Base-by-base conservation (phyloP, 2,329 filamentous ascomycete genomes). In the Colletotrichum orbiculare region DNA sequence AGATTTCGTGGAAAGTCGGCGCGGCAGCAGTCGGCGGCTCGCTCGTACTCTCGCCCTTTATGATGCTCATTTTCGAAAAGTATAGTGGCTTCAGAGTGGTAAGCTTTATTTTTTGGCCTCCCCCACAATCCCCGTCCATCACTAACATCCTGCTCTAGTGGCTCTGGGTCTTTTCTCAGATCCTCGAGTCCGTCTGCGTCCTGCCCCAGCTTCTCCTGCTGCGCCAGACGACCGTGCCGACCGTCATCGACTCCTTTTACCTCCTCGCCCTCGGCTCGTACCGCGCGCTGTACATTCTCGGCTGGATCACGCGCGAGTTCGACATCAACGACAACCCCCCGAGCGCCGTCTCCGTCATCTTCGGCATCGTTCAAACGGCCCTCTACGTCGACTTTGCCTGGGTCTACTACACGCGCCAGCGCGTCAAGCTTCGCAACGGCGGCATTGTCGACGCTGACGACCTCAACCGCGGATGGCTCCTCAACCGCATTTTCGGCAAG, bases 231-330 rank as follows among this genome's bases (percentile, higher is more conserved):
- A 94, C 90, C 34, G 93, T 97, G 0, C 95, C 95, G 0, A 98
- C 95, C 53, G 95, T 97, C 50, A 94, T 98, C 79, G 93, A 97
- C 76, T 97, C 93, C n/a, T 97, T 92, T 80, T 98, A 98, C 78
- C 91, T 98, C 60, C 83, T 96, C 54, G 89, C 93, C 1, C 87
- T 97, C 1, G 95, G 94, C 41, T 90, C 90, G 11, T 98, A 97
- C 80, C 92, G 95, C 62, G 92, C 84, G 53, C 87, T 97, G 67
- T 97, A 98, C 79, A 90, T 97, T 66, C 78, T 97, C 52, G 97
- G 97, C 77, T 98, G 95, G 95, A 90, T 97, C 70, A 81, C 87
- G 67, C 88, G 92, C 38, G 85, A 83, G 64, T 78, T 87, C 25
- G 88, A 91, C 71, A 81, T 83, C 9, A 81, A 83, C 37, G 85